Base-by-base conservation (phyloP, 2,329 filamentous ascomycete species). In the Pestalotiopsis sp. region DNA sequence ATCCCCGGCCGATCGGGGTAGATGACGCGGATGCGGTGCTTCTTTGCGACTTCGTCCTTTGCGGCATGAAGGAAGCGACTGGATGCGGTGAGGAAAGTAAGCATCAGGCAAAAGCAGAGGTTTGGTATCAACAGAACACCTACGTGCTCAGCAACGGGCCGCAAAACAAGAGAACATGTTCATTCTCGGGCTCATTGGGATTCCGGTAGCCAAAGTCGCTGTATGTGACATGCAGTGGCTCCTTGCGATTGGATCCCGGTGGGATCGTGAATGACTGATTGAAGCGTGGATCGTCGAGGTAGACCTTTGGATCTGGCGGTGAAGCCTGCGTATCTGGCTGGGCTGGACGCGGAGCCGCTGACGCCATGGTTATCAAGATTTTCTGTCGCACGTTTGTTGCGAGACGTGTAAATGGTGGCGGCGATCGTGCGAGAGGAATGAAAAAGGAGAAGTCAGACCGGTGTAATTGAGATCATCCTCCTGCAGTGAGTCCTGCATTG, bases 1-100 rank as follows among this genome's bases (percentile, higher is more conserved):
- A 81, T 75, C 9, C 79, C 79, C 0, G 80, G 79, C 5, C 79
- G 70, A 68, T 81, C 78, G 0, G 71, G 67, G 66, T 70, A 68
- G 66, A 81, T 73, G 59, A 81, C 73, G 39, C 79, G 77, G 22
- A 81, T 69, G 22, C 73, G 69, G 68, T 79, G 70, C 48, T 70
- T 63, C 62, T 73, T 75, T 17, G 78, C 79, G 3, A 79, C 67
- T 2, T 69, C 66, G 65, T 81, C 76, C 66, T 80, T 79, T 70
- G 75, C 71, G 17, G 76, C 59, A 24, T 65, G 63, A 11, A 65
- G 61, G 11, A 64, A 64, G 17, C 61, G 61, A 17, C 61, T 58
- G 11, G 24, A 26, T 52, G n/a, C 44, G 11, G 38, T 2, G 35
- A 22, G 44, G 6, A 44, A 24, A 11, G 26, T 39, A 35, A 48